Base-by-base conservation (phyloP, 2,329 filamentous ascomycete species). In the Cladosporium sp. region DNA sequence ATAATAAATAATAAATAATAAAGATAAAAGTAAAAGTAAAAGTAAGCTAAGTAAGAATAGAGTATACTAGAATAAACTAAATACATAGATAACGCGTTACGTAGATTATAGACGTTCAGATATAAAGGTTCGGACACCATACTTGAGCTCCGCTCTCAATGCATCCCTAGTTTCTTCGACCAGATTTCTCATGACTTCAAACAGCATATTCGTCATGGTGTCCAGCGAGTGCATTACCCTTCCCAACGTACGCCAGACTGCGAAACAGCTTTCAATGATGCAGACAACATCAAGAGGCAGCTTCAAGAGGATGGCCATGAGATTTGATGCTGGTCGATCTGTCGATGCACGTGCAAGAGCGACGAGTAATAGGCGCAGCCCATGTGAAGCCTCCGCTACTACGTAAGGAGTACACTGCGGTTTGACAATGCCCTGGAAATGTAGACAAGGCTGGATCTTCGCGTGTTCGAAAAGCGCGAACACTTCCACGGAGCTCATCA, bases 271-370 rank as follows among this genome's bases (percentile, higher is more conserved):
- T 31, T 56, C 50, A 56, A 63, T n/a, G 35, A 50, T 14, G 67
- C 62, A 44, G 69, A 69, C 53, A 65, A 65, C 35, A 65, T 68
- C 44, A 64, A 70, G 55, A 50, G 66, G 11, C 58, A 66, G 33
- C 56, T 71, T 5, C 66, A 68, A 65, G 50, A 59, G 23, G 67
- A 71, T 46, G 65, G 50, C 29, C 66, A 69, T 49, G 46, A 67
- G 26, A 66, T 62, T 35, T 71, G 67, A 68, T 67, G 69, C 40
- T 70, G 56, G 55, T 64, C 67, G n/a, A 67, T 69, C 62, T 68
- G 70, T 35, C 64, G 70, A 10, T 67, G 66, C 26, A 68, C 60
- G 6, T 71, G 69, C 53, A 28, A 60, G 23, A 67, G 59, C 44
- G 66, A 69, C 26, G 62, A 55, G 7, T 63, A 67, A 21, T 71